Evolutionary conservation across 805 yeast genomes (phyloP), one percentile per base, ranked within the genome.

Genomic region (Lipomyces starkeyi): DNA sequence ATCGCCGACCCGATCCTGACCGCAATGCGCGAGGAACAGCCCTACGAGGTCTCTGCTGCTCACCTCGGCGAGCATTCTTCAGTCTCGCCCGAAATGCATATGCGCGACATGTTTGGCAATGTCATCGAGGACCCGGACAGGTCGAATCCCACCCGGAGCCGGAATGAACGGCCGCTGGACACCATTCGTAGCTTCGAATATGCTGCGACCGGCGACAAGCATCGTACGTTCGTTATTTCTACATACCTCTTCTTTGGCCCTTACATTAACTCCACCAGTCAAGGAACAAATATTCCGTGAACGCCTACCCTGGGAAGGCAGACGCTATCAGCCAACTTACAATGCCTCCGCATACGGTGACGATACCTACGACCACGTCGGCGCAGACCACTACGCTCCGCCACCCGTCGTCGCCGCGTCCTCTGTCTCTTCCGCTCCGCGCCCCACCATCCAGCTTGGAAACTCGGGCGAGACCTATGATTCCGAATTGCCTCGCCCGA

Each of bases 131-230:
- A 86, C 71, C 91, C 96, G 7, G 99, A 95, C 78, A 83, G 90
- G 73, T 91, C 97, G 52, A 95, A 95, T 77, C 99, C 99, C 35
- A 88, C 97, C 6, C 86, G 99, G 75, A 81, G 90, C 25, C 86
- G 99, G 79, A 94, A 93, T 78, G 99, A 95, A 80, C 87, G 99
- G 75, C 99, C 99, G 3, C 82, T 95, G 75, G 99, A 96, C 78
- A 95, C 99, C 1, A 93, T 95, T 75, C 85, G 98, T 74, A 84
- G 91, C 4, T 95, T 95, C 79, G 98, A 95, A 82, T 95, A 89
- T 77, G 88, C 98, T 52, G 93, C 95, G 71, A 91, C 97, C 6
- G 97, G 97, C 62, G 99, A 95, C 78, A 80, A 59, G 60, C 52
- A 63, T 20, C 57, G 73, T 70, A 69, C 4, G 72, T 66, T 37